Evolutionary conservation across 192 early-diverging fungal genomes (phyloP), one percentile per base, ranked within the genome.

Genomic region (Coemansia sp.): DNA sequence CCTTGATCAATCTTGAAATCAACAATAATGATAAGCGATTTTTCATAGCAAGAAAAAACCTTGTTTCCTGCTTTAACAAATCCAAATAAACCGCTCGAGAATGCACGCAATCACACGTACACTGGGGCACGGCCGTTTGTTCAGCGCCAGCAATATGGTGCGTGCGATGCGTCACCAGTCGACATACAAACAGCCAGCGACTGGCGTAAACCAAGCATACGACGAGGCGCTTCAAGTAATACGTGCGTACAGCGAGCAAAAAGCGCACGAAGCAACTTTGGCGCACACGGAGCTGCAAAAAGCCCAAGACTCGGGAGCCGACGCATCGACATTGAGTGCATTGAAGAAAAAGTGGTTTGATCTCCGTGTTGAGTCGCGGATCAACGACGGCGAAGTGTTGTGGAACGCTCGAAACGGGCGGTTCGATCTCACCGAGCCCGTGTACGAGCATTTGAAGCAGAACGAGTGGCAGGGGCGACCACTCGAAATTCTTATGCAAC

Each of bases 201-300:
- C 78, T 17, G 85, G 85, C 31, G 83, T 87, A 45, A 88, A 89
- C 61, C 81, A 82, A 9, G 88, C 89, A 23, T 92, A 88, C 72
- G 90, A 90, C 48, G 87, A 90, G 63, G 90, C 90, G 9, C 62
- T 92, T n/a, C 86, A 88, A 65, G 67, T 89, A 35, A 89, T 92
- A 45, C 71, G 82, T 39, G 62, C 80, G 9, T 88, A 90, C 68
- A 86, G 84, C 68, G 49, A 65, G 12, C 79, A 82, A 43, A 72
- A 63, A 45, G 11, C 60, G 12, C 58, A 61, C 9, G 82, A 79
- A 51, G 70, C 82, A 21, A 57, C 69, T 4, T 43, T 57, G 9
- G 69, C 64, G n/a, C 64, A 60, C 1, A 29, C 64, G 14, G 57
- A 64, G 31, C 65, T 83, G 5, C 62, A 65, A 23, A n/a, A 65